Base-by-base conservation (phyloP, 441 rosid species). In the Theobroma grandiflorum region DNA sequence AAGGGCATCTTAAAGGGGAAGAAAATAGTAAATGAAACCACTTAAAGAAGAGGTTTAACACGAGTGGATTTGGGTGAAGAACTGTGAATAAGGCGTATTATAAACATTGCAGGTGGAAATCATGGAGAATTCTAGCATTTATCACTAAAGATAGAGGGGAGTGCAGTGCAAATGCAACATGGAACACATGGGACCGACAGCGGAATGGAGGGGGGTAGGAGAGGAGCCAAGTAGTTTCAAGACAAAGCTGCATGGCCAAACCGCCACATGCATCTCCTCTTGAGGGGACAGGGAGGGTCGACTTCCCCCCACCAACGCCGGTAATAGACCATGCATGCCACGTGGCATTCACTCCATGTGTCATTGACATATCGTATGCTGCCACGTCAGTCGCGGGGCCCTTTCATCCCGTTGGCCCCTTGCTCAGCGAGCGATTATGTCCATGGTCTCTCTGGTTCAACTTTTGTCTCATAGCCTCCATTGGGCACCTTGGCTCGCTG, bases 201-300 rank as follows among this genome's bases (percentile, higher is more conserved):
- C 59, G 63, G 82, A 72, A 65, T 82, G 89, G 86, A 72, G 52
- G 9, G 35, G 47, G 79, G 77, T 73, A 71, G 76, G 18, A 63
- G 76, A 71, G 76, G 18, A 63, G 76, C 49, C 64, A 20, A 26
- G 12, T 35, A 72, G 31, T 11, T 52, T 35, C 70, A 89, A 65
- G 89, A 91, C 95, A 90, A 69, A 10, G 84, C n/a, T 55, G 83
- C 89, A 87, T 87, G 95, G 84, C 84, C 65, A 50, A 83, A 82
- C 84, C 87, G 78, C 76, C 82, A 9, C 73, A 35, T 82, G 85
- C 76, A 47, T 68, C 85, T 69, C 63, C 79, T 45, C 57, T 22
- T n/a, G 6, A 73, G 77, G 55, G 79, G 65, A 61, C 86, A 83
- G 71, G 26, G 73, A 71, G 68, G 79, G 66, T 31, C 69, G 57